phyloP scores from a whole-genome alignment of 2,329 filamentous ascomycete genomes.

The Juglanconis oblonga region DNA sequence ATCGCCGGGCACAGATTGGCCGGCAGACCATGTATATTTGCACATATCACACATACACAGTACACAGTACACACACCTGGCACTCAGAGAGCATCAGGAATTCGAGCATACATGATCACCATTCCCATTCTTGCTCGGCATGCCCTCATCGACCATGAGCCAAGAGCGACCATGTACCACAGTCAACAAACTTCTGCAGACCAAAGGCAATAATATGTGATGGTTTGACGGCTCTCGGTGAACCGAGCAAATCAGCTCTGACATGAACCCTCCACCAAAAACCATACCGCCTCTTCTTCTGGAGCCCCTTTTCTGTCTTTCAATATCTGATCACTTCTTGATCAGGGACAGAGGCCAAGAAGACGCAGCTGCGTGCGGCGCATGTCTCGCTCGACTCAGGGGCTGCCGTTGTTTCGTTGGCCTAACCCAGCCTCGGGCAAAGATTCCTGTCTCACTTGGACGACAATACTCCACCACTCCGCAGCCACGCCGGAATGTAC shows the following conservation, averaged over 20 bases:
- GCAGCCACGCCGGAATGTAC: neutral
- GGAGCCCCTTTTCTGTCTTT: neutral
- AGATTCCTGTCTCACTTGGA: too few species aligned
- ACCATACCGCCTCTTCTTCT: too few species aligned
- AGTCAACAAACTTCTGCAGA: neutral
- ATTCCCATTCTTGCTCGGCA: neutral
- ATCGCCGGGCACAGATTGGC: too few species aligned
- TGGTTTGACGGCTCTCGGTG: slow-evolving; percentile 14
- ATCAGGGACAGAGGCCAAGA: too few species aligned
- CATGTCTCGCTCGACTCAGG: too few species aligned
- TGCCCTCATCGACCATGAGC: neutral
- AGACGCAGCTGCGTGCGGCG: too few species aligned
- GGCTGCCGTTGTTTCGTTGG: too few species aligned
- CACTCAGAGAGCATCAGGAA: neutral
- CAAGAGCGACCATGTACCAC: neutral
- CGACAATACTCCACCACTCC: neutral
- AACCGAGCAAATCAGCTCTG: slow-evolving; percentile 13
- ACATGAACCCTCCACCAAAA: neutral
- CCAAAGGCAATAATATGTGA: neutral
- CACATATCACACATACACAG: too few species aligned
- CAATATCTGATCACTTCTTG: neutral
- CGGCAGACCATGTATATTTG: too few species aligned
- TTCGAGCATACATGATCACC: neutral
- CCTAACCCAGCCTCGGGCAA: too few species aligned
- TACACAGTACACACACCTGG: neutral